Base-by-base conservation (phyloP, 1,139 yeast species). In the Sugiyamaella novakii region DNA sequence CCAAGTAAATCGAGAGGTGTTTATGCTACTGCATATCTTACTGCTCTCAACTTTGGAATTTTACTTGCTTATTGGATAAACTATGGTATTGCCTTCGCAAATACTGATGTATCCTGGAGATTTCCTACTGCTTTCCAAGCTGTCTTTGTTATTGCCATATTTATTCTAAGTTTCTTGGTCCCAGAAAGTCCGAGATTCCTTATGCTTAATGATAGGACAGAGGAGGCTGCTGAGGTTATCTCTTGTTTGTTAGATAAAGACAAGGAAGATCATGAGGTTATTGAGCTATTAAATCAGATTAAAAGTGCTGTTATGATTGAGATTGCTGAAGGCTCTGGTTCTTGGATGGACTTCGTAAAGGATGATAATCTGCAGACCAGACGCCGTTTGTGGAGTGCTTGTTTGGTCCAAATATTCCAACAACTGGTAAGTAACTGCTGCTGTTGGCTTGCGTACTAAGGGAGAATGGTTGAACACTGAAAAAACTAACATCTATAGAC, bases 141-240 rank as follows among this genome's bases (percentile, higher is more conserved):
- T 2, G 50, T 58, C 5, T 60, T 60, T 30, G 47, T 49, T 1
- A 7, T 54, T 12, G 38, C 47, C 10, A 42, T 56, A n/a, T 27
- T 49, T n/a, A 35, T 35, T 5, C 47, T 55, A n/a, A 52, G 51
- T 14, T 68, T 76, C 59, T 66, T 76, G 52, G 67, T 81, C 53
- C 86, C 83, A 11, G 87, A 81, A 63, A 78, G 85, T 5, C 86
- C 87, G 30, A 75, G 81, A 64, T 81, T 84, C 84, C 71, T 75
- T 59, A 78, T 79, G 31, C 34, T 50, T 6, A 51, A 52, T 19
- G 53, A 50, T 22, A 38, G 31, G 15, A 40, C 38, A 10, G 49
- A 47, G 11, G 53, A 50, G 14, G 55, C 55, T 6, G 40, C 42
- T n/a, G 49, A 41, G 6, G 52, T 50, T 3, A 34, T 52, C 11